Base-by-base conservation (phyloP, 2,329 filamentous ascomycete species). In the Exophiala bonariae region DNA sequence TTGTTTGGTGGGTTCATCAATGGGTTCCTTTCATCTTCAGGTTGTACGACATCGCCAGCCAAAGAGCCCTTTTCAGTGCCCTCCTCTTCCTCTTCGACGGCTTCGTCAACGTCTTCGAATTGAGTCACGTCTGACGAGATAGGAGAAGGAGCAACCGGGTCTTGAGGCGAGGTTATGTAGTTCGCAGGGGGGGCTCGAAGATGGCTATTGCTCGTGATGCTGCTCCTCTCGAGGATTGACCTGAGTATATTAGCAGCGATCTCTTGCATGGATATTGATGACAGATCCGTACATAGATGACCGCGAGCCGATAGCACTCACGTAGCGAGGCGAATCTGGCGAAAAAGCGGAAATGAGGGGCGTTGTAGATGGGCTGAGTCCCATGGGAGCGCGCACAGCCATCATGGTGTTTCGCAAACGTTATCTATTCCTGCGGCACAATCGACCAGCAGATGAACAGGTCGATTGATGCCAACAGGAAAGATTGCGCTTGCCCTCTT, bases 81-180 rank as follows among this genome's bases (percentile, higher is more conserved):
- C 59, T 65, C 60, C 71, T 72, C 54, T 48, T 77, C 74, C 57
- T 83, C 84, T 54, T 88, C 84, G 33, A 78, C 78, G 55, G 90
- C 86, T 55, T 92, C 88, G 54, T 93, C 89, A 44, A 93, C 90
- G 63, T 93, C 89, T 9, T 89, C 92, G 31, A 80, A 84, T 60
- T 86, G 86, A 18, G 89, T 93, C 49, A 55, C 52, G 32, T 59
- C 57, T 26, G 57, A 59, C n/a, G 49, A 47, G 63, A 87, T 91
- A 31, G 89, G 93, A 41, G 89, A 65, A 10, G 62, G 61, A 19
- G 61, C 90, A 18, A 92, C 87, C 6, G 89, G 57, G 72, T 71
- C 60, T 75, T 72, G 47, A 64, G 68, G 42, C 63, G 60, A 69
- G 74, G 64, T 47, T 70, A 72, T 52, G 39, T 46, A 46, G 33